Conservation (phyloP, 208 protist genomes). For the Phytomonas sp. region DNA sequence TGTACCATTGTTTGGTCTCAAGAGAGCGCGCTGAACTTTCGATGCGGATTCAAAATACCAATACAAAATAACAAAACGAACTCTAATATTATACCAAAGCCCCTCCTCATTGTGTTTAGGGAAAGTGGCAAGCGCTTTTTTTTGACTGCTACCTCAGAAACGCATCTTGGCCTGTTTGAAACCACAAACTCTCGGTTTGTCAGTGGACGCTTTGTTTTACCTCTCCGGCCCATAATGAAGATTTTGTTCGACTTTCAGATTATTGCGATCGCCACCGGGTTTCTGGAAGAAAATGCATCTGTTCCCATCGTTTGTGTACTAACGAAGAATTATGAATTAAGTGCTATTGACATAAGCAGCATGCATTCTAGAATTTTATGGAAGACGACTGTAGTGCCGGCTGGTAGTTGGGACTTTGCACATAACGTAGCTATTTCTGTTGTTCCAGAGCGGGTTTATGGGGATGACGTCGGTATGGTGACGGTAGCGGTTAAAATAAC, state of each 20-base stretch:
- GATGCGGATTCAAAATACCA: constrained; percentile 49
- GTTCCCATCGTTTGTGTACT: constrained; percentile 43
- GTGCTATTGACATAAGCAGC: constrained; percentile 10
- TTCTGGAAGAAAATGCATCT: constrained; percentile 17
- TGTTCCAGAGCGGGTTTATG: constrained; percentile 65
- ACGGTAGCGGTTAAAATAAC: constrained; percentile 35
- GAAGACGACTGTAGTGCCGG: constrained; percentile 23
- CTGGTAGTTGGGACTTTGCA: constrained; percentile 8
- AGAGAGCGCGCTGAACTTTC: constrained; percentile 57
- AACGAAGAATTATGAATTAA: constrained; percentile 44
- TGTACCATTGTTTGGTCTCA: constrained; percentile 79
- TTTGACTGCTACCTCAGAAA: constrained; percentile 25
- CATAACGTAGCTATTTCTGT: constrained; percentile 51
- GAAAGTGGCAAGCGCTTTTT: constrained; percentile 44
- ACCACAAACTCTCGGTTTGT: constrained; percentile 37
- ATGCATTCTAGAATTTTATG: constrained; percentile 28
- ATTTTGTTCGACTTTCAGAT: constrained; percentile 28
- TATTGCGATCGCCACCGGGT: constrained; percentile 52
- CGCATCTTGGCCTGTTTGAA: constrained; percentile 29
- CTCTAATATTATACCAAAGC: constrained; percentile 39
- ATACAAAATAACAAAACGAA: constrained; percentile 28
- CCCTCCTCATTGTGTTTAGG: constrained; percentile 47
- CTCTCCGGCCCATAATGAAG: constrained; percentile 15
- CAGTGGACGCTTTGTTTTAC: constrained; percentile 41
- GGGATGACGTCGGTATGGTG: constrained; percentile 67